These are phyloP conservation scores for Penicillium dipodomyicola DNA, from an alignment of 495 filamentous ascomycete species.

Conservation along the genomic window DNA sequence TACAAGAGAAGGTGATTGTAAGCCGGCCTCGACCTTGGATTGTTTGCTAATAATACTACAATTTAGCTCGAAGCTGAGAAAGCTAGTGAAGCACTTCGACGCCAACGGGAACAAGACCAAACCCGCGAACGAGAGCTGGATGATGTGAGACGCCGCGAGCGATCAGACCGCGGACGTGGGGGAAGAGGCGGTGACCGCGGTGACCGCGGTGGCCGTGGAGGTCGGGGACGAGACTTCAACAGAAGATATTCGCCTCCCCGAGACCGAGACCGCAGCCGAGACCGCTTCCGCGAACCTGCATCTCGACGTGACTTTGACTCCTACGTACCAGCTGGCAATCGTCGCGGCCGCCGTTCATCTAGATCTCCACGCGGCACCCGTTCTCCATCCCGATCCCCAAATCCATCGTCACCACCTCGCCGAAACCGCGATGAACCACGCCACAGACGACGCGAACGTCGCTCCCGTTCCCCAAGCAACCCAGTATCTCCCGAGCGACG, in stretches of 20 bases:
- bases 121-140: slow-evolving; percentile 59
- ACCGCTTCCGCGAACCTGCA: slow-evolving; percentile 52
- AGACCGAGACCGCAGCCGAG: slow-evolving; percentile 53
- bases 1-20: slow-evolving; percentile 78
- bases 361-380: slow-evolving; percentile 34
- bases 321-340: slow-evolving; percentile 51
- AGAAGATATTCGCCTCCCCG: slow-evolving; percentile 62
- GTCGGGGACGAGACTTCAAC: slow-evolving; percentile 46
- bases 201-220: slow-evolving; percentile 38
- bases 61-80: slow-evolving; percentile 77
- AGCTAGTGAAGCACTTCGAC: slow-evolving; percentile 70
- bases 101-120: slow-evolving; percentile 64
- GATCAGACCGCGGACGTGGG: slow-evolving; percentile 64
- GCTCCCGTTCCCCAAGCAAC: slow-evolving; percentile 36
- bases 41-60: slow-evolving; percentile 13
- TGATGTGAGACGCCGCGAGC: slow-evolving; percentile 68
- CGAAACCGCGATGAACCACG: slow-evolving; percentile 29
- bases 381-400: slow-evolving; percentile 41
- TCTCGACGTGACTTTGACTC: slow-evolving; percentile 54
- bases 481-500: slow-evolving; percentile 42
- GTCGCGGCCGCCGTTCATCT: slow-evolving; percentile 38
- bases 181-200: slow-evolving; percentile 51
- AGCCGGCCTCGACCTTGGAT: background rate
- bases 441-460: slow-evolving; percentile 29
- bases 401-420: slow-evolving; percentile 23